Base-by-base conservation (phyloP, 306 rosid genomes). In the Herpetospermum pedunculosum region DNA sequence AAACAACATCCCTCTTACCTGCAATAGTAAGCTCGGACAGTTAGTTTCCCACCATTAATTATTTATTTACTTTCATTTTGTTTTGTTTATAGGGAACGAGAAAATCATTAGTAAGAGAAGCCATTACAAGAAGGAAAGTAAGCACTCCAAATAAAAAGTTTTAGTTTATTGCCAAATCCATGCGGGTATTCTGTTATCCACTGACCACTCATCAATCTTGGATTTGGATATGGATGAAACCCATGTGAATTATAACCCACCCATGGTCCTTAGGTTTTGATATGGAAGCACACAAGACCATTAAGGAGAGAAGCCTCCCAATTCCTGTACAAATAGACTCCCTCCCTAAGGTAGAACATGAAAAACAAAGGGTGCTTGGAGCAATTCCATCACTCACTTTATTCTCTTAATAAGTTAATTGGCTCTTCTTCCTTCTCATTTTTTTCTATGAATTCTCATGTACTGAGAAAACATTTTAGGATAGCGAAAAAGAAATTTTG, bases 1-100 rank as follows among this genome's bases (percentile, higher is more conserved):
- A 85, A 91, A 94, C 81, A 70, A 21, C 99, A 91, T 94, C 84
- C 99, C 95, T 52, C 99, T 87, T 69, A 91, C 95, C 99, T 94
- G 75, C 84, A 87, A 80, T 73, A 79, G 76, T 32, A 73, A 65
- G 79, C 75, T 79, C 76, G 67, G 29, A 26, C 25, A 62, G 43
- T 52, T 50, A 69, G 50, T 69, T 43, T 43, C 73, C 38, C 40
- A 41, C 52, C 53, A 12, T 67, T 67, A 63, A 11, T 37, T 63
- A 40, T 63, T 62, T 62, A 35, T 35, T 62, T 29, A 58, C 21
- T 13, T 59, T 29, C 68, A 57, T 60, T 35, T 11, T 54, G 15
- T 8, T 53, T 54, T 18, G 21, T 62, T 18, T 12, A 38, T 64
- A 64, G 4, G 32, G 28, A 64, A 64, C 30, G 25, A 11, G 49